Evolutionary conservation across 2,329 filamentous ascomycete species (phyloP).

Genomic region (Diaporthe capsici): DNA sequence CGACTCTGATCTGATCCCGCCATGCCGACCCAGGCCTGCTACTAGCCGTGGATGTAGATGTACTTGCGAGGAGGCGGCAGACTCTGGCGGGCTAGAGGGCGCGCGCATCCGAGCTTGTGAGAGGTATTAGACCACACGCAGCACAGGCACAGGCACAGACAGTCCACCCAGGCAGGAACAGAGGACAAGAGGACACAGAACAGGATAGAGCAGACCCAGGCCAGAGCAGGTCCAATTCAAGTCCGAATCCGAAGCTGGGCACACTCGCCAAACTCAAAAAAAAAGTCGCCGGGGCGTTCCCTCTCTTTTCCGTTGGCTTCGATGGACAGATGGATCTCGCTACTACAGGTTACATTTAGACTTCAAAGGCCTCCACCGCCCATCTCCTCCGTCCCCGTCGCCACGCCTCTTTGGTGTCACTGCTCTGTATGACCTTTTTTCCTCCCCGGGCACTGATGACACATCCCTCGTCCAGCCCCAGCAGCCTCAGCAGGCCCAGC

Average conservation of each 20-base stretch:
- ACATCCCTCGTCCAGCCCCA: slow-evolving; percentile 1
- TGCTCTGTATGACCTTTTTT: background rate
- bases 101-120: slow-evolving; percentile 7
- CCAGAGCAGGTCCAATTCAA: slow-evolving; percentile 9
- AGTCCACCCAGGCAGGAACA: background rate
- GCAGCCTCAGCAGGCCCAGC: background rate
- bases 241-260: slow-evolving; percentile 22
- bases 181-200: background rate
- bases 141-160: background rate
- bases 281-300: background rate
- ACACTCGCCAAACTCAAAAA: slow-evolving; percentile 18
- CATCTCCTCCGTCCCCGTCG: slow-evolving; percentile 1
- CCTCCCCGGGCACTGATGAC: background rate
- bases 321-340: slow-evolving; percentile 26
- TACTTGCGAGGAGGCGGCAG: slow-evolving; percentile 18
- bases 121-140: background rate
- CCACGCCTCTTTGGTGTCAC: background rate
- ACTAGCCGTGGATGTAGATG: background rate
- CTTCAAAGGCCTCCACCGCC: slow-evolving; percentile 26
- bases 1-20: background rate
- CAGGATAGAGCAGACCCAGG: background rate
- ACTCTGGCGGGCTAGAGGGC: background rate
- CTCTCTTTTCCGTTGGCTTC: slow-evolving; percentile 7
- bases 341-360: slow-evolving; percentile 24
- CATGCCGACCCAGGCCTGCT: slow-evolving; percentile 4